Evolutionary conservation across 441 rosid species (phyloP).

Genomic region (California macrophylla): DNA sequence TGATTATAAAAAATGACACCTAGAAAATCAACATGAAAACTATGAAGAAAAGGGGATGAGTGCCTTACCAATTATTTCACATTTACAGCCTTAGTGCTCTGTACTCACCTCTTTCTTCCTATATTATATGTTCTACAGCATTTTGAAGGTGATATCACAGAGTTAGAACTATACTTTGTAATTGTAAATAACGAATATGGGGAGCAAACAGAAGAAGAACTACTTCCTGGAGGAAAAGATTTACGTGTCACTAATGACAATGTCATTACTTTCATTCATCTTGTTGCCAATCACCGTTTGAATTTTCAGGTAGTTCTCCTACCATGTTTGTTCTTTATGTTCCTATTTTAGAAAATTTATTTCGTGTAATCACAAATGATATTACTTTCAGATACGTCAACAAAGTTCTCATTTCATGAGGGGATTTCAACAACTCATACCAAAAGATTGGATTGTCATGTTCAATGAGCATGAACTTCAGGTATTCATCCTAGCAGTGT

Average conservation of each 20-base stretch:
- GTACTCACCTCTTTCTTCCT: constrained; percentile 7
- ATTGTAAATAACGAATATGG: constrained; percentile 94
- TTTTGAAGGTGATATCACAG: constrained; percentile 68
- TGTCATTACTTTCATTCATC: constrained; percentile 82
- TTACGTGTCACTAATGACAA: constrained; percentile 76
- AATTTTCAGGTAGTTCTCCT: constrained; percentile 58
- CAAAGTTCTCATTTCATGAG: constrained; percentile 88
- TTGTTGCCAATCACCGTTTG: constrained; percentile 91
- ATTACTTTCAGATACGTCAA: constrained; percentile 67
- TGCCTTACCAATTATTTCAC: neutral
- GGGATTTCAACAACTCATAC: constrained; percentile 94
- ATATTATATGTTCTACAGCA: constrained; percentile 44
- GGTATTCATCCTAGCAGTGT: constrained; percentile 32
- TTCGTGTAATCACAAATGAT: constrained; percentile 16
- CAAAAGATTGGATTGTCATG: constrained; percentile 92
- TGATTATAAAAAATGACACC: neutral
- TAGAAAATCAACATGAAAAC: neutral
- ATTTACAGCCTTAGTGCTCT: neutral
- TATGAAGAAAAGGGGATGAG: neutral
- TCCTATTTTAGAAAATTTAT: constrained; percentile 1
- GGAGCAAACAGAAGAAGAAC: constrained; percentile 90
- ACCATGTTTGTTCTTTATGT: constrained; percentile 11
- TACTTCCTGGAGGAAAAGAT: constrained; percentile 78
- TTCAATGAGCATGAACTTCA: constrained; percentile 95
- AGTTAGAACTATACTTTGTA: constrained; percentile 82